Conservation (phyloP, 2,329 filamentous ascomycete genomes). For the Aspergillus brunneoviolaceus region DNA sequence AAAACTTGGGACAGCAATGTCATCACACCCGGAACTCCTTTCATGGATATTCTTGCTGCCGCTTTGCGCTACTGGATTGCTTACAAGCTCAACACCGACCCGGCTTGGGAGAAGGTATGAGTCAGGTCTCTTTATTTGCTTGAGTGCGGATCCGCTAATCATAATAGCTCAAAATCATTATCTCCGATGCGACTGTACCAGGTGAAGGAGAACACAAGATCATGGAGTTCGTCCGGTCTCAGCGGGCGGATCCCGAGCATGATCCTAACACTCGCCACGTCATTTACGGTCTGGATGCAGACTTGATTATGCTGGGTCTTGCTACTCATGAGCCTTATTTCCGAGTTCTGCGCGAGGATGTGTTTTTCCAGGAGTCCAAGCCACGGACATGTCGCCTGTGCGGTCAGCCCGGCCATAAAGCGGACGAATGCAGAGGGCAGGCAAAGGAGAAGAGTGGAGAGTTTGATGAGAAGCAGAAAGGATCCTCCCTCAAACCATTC, state of each 20-base stretch:
- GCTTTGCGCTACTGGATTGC: constrained; percentile 95
- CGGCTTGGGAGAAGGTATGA: constrained; percentile 76
- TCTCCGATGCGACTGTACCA: constrained; percentile 95
- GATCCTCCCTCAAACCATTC: constrained; percentile 76
- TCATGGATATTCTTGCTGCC: constrained; percentile 92
- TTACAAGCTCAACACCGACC: constrained; percentile 96
- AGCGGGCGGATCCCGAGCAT: constrained; percentile 84
- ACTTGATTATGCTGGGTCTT: constrained; percentile 97
- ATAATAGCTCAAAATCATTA: constrained; percentile 80
- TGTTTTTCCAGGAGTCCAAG: constrained; percentile 87
- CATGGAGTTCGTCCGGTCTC: constrained; percentile 95
- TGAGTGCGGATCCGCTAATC: constrained; percentile 21
- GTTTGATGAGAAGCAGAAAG: constrained; percentile 76
- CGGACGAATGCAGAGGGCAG: constrained; percentile 77
- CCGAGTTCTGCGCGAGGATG: constrained; percentile 91
- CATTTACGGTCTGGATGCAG: constrained; percentile 95
- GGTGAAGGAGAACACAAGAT: constrained; percentile 99
- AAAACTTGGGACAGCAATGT: constrained; percentile 89
- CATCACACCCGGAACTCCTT: constrained; percentile 95
- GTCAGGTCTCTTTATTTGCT: constrained; percentile 6
- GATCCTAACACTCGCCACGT: constrained; percentile 97
- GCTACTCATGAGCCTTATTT: constrained; percentile 98
- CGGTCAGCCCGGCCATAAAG: constrained; percentile 88
- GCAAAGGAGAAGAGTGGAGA: constrained; percentile 76
- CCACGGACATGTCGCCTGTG: constrained; percentile 81